A percentile compares a stretch with the other conserved stretches of the same genome.
phyloP scores from a whole-genome alignment of 176 grass and related monocot species.

The Coix lacrymajobi region DNA sequence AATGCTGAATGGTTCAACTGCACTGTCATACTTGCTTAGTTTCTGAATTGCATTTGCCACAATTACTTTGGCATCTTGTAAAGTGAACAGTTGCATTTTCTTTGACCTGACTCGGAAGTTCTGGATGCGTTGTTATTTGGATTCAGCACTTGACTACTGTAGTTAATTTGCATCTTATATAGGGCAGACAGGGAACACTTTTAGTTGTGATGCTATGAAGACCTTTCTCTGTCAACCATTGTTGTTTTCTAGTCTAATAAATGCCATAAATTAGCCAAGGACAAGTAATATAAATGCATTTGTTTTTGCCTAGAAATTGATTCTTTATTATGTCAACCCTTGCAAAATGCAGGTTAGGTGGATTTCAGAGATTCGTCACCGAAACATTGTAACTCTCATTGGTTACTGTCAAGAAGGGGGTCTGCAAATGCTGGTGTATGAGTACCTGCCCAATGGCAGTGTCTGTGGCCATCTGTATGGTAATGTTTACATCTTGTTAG shows the following conservation, averaged over 20 bases:
- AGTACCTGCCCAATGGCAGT: conserved; percentile 93
- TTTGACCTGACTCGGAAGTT: conserved; percentile 5
- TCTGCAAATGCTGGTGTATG: conserved; percentile 87
- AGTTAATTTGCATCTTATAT: conserved; percentile 24
- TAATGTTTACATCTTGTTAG: conserved; percentile 27
- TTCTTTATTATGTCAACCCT: neutral
- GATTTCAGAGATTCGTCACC: conserved; percentile 68
- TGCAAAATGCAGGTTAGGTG: conserved; percentile 51
- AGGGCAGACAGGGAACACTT: conserved; percentile 6
- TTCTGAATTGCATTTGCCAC: conserved; percentile 6
- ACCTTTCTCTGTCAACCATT: conserved; percentile 24
- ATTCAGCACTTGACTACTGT: neutral
- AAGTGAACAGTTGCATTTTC: neutral
- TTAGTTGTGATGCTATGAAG: conserved; percentile 13
- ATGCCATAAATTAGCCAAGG: conserved; percentile 18
- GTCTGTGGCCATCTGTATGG: conserved; percentile 79
- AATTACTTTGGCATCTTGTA: neutral
- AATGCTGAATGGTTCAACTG: neutral
- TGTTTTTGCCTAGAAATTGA: neutral
- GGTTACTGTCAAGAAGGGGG: conserved; percentile 95
- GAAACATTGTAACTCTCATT: conserved; percentile 88
- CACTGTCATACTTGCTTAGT: neutral
- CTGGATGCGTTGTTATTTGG: conserved; percentile 1
- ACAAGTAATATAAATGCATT: conserved; percentile 34
- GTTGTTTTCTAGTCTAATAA: neutral